Percentiles rank a stretch among this genome's conserved stretches.
phyloP scores from a whole-genome alignment of 106 monocot species.

The Allium fistulosum region DNA sequence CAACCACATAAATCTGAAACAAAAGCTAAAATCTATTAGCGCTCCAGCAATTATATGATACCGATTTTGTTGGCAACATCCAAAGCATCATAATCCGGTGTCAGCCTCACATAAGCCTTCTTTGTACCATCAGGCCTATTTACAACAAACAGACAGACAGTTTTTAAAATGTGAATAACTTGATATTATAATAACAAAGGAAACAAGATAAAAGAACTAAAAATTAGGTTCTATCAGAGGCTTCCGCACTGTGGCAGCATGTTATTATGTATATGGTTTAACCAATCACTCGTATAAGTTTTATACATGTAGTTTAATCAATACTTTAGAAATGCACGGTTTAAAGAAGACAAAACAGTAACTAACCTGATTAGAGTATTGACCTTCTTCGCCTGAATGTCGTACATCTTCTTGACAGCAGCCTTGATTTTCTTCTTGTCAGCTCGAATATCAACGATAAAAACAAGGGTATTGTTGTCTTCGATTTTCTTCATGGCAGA shows the following conservation, averaged over 20 bases:
- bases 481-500: conserved; percentile 56
- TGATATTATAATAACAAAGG: too few species aligned
- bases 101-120: conserved; percentile 17
- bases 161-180: background rate
- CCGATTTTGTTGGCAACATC: conserved; percentile 22
- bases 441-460: conserved; percentile 50
- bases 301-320: too few species aligned
- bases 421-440: conserved; percentile 52
- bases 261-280: too few species aligned
- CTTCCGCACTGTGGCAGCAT: background rate
- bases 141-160: background rate
- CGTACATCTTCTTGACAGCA: conserved; percentile 53
- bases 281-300: too few species aligned
- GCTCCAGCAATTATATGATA: conserved; percentile 2
- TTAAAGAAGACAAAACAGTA: too few species aligned
- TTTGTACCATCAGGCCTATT: conserved; percentile 19
- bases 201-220: background rate
- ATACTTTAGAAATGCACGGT: too few species aligned
- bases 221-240: too few species aligned
- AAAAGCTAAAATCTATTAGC: too few species aligned
- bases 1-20: too few species aligned
- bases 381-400: conserved; percentile 55
- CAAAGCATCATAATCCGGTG: conserved; percentile 13
- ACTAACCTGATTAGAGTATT: conserved; percentile 47
- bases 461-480: conserved; percentile 55